A percentile compares a stretch with the other conserved stretches of the same genome.
Conservation (phyloP, 495 filamentous ascomycete genomes). For the Xylaria scruposa region DNA sequence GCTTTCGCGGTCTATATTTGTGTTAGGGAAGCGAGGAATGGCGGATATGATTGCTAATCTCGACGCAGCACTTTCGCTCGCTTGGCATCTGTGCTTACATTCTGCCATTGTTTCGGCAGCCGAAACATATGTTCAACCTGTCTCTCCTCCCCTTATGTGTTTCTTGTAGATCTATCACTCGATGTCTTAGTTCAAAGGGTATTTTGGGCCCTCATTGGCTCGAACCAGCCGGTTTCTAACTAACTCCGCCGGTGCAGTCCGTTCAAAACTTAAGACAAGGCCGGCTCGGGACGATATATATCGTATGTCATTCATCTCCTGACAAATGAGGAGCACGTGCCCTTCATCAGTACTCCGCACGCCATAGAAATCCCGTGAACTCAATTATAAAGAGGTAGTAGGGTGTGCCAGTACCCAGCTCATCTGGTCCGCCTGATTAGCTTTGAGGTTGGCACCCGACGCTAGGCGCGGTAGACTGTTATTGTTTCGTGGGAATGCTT, state of each 20-base stretch:
- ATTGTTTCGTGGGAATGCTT: background rate
- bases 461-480: constrained; percentile 8
- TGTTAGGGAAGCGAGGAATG: background rate
- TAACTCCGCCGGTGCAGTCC: background rate
- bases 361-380: background rate
- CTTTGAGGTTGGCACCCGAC: background rate
- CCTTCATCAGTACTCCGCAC: background rate
- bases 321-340: constrained; percentile 15
- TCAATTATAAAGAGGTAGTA: background rate
- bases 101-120: constrained; percentile 17
- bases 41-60: constrained; percentile 24
- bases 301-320: constrained; percentile 5
- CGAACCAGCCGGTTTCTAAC: background rate
- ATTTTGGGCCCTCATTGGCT: constrained; percentile 9
- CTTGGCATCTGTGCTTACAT: constrained; percentile 18
- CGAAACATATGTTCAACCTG: background rate
- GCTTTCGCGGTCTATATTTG: background rate
- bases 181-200: background rate
- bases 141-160: background rate
- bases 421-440: background rate
- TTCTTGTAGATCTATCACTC: background rate
- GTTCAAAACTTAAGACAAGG: constrained; percentile 2
- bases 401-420: background rate
- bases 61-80: background rate
- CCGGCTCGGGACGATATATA: background rate